These are phyloP conservation scores for Hygrophoropsis aurantiaca DNA, from an alignment of 768 basidiomycete genomes.

Conservation along the genomic window DNA sequence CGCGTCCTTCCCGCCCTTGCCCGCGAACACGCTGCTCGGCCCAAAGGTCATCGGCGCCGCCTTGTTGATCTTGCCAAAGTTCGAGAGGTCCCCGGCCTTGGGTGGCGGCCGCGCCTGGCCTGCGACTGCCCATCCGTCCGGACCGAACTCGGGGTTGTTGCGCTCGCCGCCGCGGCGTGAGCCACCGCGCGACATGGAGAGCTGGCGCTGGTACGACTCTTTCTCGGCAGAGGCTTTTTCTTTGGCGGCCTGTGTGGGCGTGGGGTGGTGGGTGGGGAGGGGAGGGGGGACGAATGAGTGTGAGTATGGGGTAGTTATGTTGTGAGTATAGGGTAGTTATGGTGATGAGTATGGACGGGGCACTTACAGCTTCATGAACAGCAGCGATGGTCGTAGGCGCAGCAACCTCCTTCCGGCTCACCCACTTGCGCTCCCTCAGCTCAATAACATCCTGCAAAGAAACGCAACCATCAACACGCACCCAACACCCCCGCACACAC, in stretches of 20 bases:
- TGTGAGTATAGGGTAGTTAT: no score
- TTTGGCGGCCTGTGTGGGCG: constrained; percentile 63
- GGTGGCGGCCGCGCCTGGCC: constrained; percentile 55
- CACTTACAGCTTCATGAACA: constrained; percentile 81
- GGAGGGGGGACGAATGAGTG: constrained; percentile 1
- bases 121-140: constrained; percentile 89
- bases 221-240: constrained; percentile 71
- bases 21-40: constrained; percentile 80
- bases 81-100: constrained; percentile 83
- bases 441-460: constrained; percentile 83
- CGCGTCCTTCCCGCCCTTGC: constrained; percentile 56
- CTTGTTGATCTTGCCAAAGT: constrained; percentile 85
- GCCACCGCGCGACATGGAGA: constrained; percentile 86
- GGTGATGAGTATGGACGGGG: no score
- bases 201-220: constrained; percentile 56
- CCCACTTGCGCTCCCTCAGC: constrained; percentile 82
- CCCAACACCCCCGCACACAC: background rate
- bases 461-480: constrained; percentile 5
- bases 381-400: constrained; percentile 88
- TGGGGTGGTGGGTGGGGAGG: constrained; percentile 8
- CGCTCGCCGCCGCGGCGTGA: constrained; percentile 84
- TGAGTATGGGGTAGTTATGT: no score
- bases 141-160: constrained; percentile 55
- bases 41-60: constrained; percentile 75
- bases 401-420: constrained; percentile 64